These are phyloP conservation scores for Protomyces pachydermus DNA, from an alignment of 1,139 yeast genomes.

Conservation along the genomic window DNA sequence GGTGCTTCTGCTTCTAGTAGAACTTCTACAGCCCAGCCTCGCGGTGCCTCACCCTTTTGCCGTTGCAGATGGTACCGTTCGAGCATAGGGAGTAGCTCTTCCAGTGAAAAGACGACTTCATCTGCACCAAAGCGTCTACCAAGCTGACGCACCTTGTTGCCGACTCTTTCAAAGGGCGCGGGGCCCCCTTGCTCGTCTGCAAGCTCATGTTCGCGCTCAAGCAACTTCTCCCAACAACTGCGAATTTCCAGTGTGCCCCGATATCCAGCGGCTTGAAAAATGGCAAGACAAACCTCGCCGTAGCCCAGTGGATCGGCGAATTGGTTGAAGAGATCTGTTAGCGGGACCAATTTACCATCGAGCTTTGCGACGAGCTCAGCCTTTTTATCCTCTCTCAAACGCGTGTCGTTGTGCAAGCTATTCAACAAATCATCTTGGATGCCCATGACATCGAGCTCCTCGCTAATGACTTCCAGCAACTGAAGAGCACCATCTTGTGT, in stretches of 20 bases:
- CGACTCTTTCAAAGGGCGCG: constrained; percentile 39
- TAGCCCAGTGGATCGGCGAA: constrained; percentile 86
- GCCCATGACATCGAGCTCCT: constrained; percentile 79
- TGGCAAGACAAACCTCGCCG: constrained; percentile 69
- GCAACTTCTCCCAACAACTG: constrained; percentile 41
- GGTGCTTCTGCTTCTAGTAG: constrained; percentile 72
- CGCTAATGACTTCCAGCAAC: constrained; percentile 65
- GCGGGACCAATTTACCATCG: constrained; percentile 59
- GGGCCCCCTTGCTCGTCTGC: constrained; percentile 40
- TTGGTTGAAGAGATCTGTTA: constrained; percentile 76
- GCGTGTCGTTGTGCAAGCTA: constrained; percentile 54
- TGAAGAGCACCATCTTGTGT: constrained; percentile 50
- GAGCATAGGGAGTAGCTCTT: constrained; percentile 58
- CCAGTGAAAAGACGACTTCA: constrained; percentile 78
- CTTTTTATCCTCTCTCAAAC: constrained; percentile 48
- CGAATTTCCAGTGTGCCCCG: constrained; percentile 38
- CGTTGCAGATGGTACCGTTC: constrained; percentile 42
- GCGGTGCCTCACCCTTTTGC: constrained; percentile 44
- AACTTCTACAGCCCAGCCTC: constrained; percentile 60
- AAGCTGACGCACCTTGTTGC: constrained; percentile 44
- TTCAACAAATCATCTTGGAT: constrained; percentile 76
- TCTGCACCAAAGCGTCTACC: constrained; percentile 51
- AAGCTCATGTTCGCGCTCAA: constrained; percentile 37
- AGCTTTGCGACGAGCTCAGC: constrained; percentile 51
- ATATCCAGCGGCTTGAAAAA: constrained; percentile 73